Conservation (phyloP, 306 rosid genomes). For the Canavalia gladiata region DNA sequence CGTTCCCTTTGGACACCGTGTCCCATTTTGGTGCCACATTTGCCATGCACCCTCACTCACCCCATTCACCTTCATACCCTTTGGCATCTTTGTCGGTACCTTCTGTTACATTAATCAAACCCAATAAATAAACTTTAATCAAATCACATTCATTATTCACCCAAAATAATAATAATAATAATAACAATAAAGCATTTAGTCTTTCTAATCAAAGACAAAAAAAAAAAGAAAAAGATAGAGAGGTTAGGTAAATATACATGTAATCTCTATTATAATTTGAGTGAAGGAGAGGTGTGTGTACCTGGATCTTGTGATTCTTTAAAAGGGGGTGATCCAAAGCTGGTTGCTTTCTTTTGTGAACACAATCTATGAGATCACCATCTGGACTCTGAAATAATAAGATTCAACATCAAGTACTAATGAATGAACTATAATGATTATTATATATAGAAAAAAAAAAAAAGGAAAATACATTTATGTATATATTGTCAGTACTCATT, state of each 20-base stretch:
- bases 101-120: conserved; percentile 58
- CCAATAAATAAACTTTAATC: too few species aligned
- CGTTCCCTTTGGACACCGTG: conserved; percentile 82
- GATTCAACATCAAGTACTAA: background rate
- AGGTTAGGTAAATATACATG: background rate
- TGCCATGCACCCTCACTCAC: conserved; percentile 53
- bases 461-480: background rate
- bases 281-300: background rate
- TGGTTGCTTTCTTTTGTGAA: conserved; percentile 66
- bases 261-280: background rate
- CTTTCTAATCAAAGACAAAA: background rate
- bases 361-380: conserved; percentile 71
- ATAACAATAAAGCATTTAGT: too few species aligned
- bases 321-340: conserved; percentile 73
- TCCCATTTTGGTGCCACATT: conserved; percentile 90
- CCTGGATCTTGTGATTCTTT: conserved; percentile 76
- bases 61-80: conserved; percentile 25
- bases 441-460: background rate
- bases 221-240: background rate
- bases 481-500: background rate
- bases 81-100: conserved; percentile 68
- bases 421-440: background rate
- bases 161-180: too few species aligned
- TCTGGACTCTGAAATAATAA: conserved; percentile 73
- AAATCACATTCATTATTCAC: too few species aligned